Evolutionary conservation across 192 early-diverging fungal species (phyloP).

Genomic region (Bifiguratus adelaidae): DNA sequence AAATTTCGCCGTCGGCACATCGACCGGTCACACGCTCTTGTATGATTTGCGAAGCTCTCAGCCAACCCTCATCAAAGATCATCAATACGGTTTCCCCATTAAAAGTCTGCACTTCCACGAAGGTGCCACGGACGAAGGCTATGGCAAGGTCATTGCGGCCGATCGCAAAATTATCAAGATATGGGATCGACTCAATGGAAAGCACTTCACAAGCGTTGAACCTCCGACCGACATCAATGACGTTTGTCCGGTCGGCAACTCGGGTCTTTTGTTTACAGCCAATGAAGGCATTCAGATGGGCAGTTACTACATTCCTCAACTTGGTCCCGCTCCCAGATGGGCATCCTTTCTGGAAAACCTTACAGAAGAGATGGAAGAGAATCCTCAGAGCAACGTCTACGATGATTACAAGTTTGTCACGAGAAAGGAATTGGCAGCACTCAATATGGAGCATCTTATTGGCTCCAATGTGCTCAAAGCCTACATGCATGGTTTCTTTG

Average conservation of each 20-base stretch:
- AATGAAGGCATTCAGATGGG: conserved; percentile 92
- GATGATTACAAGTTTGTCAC: conserved; percentile 99
- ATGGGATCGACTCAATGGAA: conserved; percentile 75
- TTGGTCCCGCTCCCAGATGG: conserved; percentile 91
- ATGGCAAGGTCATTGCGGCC: conserved; percentile 73
- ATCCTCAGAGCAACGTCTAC: conserved; percentile 74
- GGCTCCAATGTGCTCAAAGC: conserved; percentile 88
- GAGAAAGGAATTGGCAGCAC: conserved; percentile 70
- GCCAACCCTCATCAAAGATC: conserved; percentile 89
- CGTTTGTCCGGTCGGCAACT: conserved; percentile 66
- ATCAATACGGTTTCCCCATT: conserved; percentile 95
- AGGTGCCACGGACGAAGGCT: conserved; percentile 25
- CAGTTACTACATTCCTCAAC: conserved; percentile 81
- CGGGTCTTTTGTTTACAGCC: conserved; percentile 82
- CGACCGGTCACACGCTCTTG: conserved; percentile 81
- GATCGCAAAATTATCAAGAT: conserved; percentile 90
- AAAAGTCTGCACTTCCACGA: conserved; percentile 75
- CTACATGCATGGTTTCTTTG: conserved; percentile 99
- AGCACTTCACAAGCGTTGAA: conserved; percentile 85
- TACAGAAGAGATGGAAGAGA: conserved; percentile 89
- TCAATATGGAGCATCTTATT: conserved; percentile 86
- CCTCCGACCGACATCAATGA: conserved; percentile 91
- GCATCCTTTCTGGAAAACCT: conserved; percentile 93
- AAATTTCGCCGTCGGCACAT: conserved; percentile 76
- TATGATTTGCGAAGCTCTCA: conserved; percentile 84